Base-by-base conservation (phyloP, 2,329 filamentous ascomycete species). In the Aureobasidium sp. region DNA sequence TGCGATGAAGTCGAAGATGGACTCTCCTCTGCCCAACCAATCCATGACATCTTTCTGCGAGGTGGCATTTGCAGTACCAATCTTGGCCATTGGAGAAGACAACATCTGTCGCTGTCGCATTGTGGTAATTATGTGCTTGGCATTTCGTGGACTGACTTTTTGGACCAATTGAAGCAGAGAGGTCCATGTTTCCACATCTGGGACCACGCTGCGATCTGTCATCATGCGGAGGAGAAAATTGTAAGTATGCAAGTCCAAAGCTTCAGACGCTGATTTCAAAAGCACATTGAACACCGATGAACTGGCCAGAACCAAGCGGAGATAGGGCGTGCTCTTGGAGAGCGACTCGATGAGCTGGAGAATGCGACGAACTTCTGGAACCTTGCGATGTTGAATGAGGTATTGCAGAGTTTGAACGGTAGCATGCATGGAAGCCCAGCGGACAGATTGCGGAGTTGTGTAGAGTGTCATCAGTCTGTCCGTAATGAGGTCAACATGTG, bases 211-310 rank as follows among this genome's bases (percentile, higher is more conserved):
- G 2, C 65, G 62, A 5, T 64, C 57, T 5, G 66, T 61, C 70
- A 74, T 72, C n/a, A 64, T 42, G 8, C 61, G 62, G 12, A 71
- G 56, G 7, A 66, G 17, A 34, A 67, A 68, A 20, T 66, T 63
- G 55, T 71, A 73, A 46, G 68, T 70, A 32, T 68, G 66, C 9
- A 70, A 39, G 44, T 72, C 69, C 3, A 66, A 65, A 1, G 42
- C 46, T 42, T 64, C 58, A 10, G 68, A 67, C 5, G 70, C 66
- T 3, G 59, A 63, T 12, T 55, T 55, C n/a, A 74, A 62, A 5
- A 69, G 50, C 17, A 64, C 55, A 51, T 70, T 64, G 62, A 66
- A 73, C 27, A 67, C 64, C 3, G 46, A 27, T 20, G 44, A 39
- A 5, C 23, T 32, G 44, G 41, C 6, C 23, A 64, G 10, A 27